Evolutionary conservation across 129 eudicot species (phyloP), one percentile per base, ranked within the genome.

Genomic region (Apium graveolens): DNA sequence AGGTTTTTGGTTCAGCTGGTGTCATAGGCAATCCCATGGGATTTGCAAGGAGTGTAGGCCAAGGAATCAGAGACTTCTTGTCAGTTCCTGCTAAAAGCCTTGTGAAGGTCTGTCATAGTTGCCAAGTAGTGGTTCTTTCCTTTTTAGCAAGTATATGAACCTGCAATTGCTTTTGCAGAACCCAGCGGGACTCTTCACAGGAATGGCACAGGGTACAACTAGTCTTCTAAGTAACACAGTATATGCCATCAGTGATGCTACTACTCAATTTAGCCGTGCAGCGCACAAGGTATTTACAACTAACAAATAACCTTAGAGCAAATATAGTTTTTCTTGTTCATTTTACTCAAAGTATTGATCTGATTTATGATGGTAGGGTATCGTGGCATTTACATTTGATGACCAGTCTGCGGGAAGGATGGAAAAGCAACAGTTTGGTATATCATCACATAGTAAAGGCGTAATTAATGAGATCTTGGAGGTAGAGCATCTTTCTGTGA

Each of bases 1-100:
- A 95, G 99, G 92, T 95, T 12, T 95, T 95, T 83, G 99, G 97
- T 78, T 95, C 99, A 79, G 97, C 99, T 83, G 99, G 99, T n/a
- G 96, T 95, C 57, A 88, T 95, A 43, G 99, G 99, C 53, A 91
- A 95, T 83, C 99, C 99, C 74, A 83, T 92, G 89, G 99, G 99
- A 62, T 95, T 95, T 78, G 99, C 97, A 37, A 90, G 99, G 82
- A 95, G 91, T 43, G 83, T 95, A 70, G 93, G 99, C 46, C 92
- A 85, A 65, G 99, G 99, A 21, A 85, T 95, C 73, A 92, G 85
- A 86, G 99, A 95, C 78, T 95, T 95, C 74, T 82, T 95, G 79
- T 95, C 97, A 32, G 97, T 90, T 84, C 98, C 98, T 51, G 90
- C 93, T 57, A 89, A 86, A 83, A 90, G 90, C 82, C 85, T 91